A percentile compares a stretch with the other conserved stretches of the same genome.
Conservation (phyloP, 768 basidiomycete species). For the Xerocomus spinulosus region DNA sequence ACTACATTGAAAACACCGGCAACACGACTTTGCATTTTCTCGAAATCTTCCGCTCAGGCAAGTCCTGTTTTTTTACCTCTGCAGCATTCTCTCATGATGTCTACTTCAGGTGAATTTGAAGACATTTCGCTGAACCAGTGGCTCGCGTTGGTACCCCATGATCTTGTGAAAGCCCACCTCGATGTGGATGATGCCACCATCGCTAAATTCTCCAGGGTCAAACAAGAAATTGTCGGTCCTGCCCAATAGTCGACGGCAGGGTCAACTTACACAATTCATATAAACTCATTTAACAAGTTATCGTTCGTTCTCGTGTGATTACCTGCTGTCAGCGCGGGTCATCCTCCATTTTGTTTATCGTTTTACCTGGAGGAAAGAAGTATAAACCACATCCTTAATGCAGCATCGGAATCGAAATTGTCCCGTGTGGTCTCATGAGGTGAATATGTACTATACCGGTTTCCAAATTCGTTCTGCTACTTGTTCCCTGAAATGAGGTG, state of each 20-base stretch:
- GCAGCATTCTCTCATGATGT: not conserved
- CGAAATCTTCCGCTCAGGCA: conserved; percentile 58
- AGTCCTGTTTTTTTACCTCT: not conserved
- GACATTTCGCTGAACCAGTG: conserved; percentile 58
- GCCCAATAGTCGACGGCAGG: not conserved
- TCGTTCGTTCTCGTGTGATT: not conserved
- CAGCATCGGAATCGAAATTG: not conserved
- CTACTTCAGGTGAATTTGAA: conserved; percentile 40
- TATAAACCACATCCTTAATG: not conserved
- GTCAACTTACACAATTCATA: not conserved
- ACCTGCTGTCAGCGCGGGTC: not conserved
- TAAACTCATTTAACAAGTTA: not conserved
- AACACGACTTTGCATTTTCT: conserved; percentile 54
- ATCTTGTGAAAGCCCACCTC: conserved; percentile 60
- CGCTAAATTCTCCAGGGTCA: conserved; percentile 45
- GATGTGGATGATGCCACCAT: conserved; percentile 49
- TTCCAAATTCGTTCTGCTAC: not conserved
- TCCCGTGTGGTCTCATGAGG: not conserved
- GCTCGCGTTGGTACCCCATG: conserved; percentile 57
- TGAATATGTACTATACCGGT: not conserved
- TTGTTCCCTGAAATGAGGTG: no score
- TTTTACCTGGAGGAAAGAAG: not conserved
- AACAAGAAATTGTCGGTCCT: conserved; percentile 44
- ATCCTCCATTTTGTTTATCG: not conserved
- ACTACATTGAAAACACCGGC: conserved; percentile 66